Base-by-base conservation (phyloP, 1,284 basidiomycete genomes). In the Ganoderma lingzhi region DNA sequence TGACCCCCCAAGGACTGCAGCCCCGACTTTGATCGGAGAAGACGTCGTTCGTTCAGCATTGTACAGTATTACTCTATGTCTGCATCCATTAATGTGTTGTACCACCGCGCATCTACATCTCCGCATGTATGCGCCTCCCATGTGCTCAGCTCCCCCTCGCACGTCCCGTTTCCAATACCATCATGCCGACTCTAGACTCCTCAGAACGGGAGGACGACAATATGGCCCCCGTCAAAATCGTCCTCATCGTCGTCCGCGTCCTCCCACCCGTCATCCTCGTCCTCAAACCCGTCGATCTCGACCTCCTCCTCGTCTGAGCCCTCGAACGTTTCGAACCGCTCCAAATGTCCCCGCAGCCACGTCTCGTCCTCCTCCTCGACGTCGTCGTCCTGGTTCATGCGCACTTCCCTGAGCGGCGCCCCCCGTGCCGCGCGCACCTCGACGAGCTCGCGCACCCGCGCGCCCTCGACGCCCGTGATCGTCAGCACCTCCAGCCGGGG, bases 401-500 rank as follows among this genome's bases (percentile, higher is more conserved):
- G 80, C 63, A 91, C 76, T 56, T 78, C 77, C 68, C 78, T 81
- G 39, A 91, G 66, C 6, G 88, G 86, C 10, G 32, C 56, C 28
- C 85, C 81, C 76, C 17, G 75, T 71, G 71, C 86, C 64, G 69
- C 81, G 60, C 90, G 84, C 45, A 74, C 76, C 64, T 79, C 75
- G 6, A 91, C 82, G 41, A 91, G 77, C 35, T 75, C 67, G 48
- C 81, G 83, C 76, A 92, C 78, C 41, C 76, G 66, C 2, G 55
- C 6, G 0, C 85, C 86, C 6, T 77, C 71, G 8, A 88, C 76
- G 6, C 83, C 85, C 37, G 82, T 80, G 6, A 86, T 84, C 37
- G 80, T 83, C 58, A 92, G 76, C 10, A 78, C 81, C 66, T 84
- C 78, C 23, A 90, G 79, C 48, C 78, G 76, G 69, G 83, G 80